Evolutionary conservation across 2,329 filamentous ascomycete species (phyloP), one percentile per base, ranked within the genome.

Genomic region (Diaporthe eres): DNA sequence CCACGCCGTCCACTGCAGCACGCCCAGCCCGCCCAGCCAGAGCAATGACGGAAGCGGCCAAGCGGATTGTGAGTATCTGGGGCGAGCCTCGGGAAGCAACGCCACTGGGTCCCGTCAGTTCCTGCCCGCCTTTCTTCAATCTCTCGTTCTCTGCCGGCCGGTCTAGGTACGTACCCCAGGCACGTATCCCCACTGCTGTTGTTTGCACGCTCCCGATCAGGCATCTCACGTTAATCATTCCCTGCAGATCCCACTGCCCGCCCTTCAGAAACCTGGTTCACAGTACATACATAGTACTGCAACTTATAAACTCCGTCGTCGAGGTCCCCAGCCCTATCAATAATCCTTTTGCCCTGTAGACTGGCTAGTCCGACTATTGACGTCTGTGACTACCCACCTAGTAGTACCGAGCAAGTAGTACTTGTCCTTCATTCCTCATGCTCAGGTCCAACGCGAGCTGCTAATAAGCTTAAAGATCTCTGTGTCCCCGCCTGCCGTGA

Each of bases 11-110:
- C 39, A 34, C 42, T 28, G 19, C n/a, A 70, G 12, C 34, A 34
- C 34, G 15, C 44, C 17, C 49, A 55, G n/a, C 49, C 10, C 13
- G 58, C 58, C 39, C 39, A 49, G 49, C 47, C 65, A 28, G n/a
- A 28, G 34, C 34, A 70, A 55, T 55, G 65, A 70, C 65, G 65
- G 65, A 70, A 70, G 49, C 65, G 34, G 65, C 65, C 65, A 70
- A 39, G 65, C 65, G 65, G 47, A 39, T 68, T 67, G 63, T 49
- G 63, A 47, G 44, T 25, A 37, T 28, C 63, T 68, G 63, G 63
- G 63, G 63, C 61, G 28, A 34, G 44, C 61, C 42, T 42, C 44
- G 63, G 63, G 63, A 67, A 67, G 63, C 63, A 22, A 67, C 63
- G 63, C 44, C 61, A 67, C 61, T 51, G 44, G 39, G 42, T 51